Percentiles rank a stretch among this genome's conserved stretches.
phyloP scores from a whole-genome alignment of 176 grass and related monocot species.

The Bothriochloa decipiens region DNA sequence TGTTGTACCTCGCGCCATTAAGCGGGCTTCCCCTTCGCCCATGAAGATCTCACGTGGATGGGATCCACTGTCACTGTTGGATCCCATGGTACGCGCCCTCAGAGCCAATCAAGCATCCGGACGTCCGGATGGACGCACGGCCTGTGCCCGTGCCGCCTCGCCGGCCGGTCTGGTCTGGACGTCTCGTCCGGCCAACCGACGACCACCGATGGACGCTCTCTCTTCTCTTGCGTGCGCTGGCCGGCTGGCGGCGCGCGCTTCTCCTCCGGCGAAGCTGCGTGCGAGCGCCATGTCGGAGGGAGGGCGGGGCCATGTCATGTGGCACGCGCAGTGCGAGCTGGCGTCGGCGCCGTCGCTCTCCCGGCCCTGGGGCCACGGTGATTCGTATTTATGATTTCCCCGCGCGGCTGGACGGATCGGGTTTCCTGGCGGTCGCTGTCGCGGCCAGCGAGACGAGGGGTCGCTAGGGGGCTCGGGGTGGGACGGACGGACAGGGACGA shows the following conservation, averaged over 20 bases:
- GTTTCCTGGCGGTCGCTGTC: conserved; percentile 25
- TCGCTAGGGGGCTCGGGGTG: not conserved
- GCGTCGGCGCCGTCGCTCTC: conserved; percentile 10
- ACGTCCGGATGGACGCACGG: conserved; percentile 7
- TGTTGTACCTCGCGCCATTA: conserved; percentile 47
- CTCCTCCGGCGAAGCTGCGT: not conserved
- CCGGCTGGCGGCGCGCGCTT: not conserved
- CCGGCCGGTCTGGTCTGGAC: not conserved
- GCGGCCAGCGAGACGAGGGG: conserved; percentile 35
- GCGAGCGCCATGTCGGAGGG: no score
- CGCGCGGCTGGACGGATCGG: conserved; percentile 6
- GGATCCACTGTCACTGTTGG: conserved; percentile 54
- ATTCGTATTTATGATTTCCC: conserved; percentile 34
- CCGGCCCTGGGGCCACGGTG: not conserved
- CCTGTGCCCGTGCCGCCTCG: not conserved
- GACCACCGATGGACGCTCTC: not conserved
- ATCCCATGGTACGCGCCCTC: conserved; percentile 39
- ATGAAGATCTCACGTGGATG: conserved; percentile 53
- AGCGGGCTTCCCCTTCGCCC: conserved; percentile 30
- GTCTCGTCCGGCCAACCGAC: not conserved
- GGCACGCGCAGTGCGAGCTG: not conserved
- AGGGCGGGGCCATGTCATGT: not conserved
- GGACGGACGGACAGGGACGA: not conserved
- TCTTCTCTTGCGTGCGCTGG: not conserved
- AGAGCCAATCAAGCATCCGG: not conserved